phyloP scores from a whole-genome alignment of 805 yeast genomes.

The Aciculoconidium aculeatum region DNA sequence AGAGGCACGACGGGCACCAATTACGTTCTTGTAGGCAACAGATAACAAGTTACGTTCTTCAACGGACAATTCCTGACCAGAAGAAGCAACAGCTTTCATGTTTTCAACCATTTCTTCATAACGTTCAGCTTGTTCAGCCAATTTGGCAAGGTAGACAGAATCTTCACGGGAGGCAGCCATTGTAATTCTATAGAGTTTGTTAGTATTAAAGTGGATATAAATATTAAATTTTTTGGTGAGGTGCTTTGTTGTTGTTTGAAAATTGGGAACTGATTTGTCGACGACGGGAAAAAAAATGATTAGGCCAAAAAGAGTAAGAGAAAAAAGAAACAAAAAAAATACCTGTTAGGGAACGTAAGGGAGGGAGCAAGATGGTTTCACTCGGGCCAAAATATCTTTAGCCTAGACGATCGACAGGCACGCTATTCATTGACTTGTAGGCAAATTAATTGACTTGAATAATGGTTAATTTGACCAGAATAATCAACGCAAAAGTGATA shows the following conservation, averaged over 20 bases:
- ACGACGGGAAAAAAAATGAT: slow-evolving; percentile 6
- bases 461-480: no score
- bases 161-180: slow-evolving; percentile 93
- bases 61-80: slow-evolving; percentile 91
- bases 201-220: slow-evolving; percentile 5
- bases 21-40: slow-evolving; percentile 96
- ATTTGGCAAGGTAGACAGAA: slow-evolving; percentile 94
- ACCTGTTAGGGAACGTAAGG: slow-evolving; percentile 1
- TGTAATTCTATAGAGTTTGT: slow-evolving; percentile 10
- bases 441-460: no score
- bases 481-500: no score
- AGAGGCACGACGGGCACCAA: slow-evolving; percentile 98
- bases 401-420: no score
- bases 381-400: no score
- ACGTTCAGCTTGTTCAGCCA: slow-evolving; percentile 99
- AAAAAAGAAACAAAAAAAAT: slow-evolving; percentile 5
- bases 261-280: slow-evolving; percentile 6
- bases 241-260: slow-evolving; percentile 6
- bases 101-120: slow-evolving; percentile 99
- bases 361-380: slow-evolving; percentile 1
- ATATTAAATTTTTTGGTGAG: slow-evolving; percentile 2
- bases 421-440: no score
- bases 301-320: slow-evolving; percentile 2
- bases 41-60: slow-evolving; percentile 97
- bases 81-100: slow-evolving; percentile 95